Evolutionary conservation across 148 eudicot genomes (phyloP), one percentile per base, ranked within the genome.

Genomic region (Cornus controversa): DNA sequence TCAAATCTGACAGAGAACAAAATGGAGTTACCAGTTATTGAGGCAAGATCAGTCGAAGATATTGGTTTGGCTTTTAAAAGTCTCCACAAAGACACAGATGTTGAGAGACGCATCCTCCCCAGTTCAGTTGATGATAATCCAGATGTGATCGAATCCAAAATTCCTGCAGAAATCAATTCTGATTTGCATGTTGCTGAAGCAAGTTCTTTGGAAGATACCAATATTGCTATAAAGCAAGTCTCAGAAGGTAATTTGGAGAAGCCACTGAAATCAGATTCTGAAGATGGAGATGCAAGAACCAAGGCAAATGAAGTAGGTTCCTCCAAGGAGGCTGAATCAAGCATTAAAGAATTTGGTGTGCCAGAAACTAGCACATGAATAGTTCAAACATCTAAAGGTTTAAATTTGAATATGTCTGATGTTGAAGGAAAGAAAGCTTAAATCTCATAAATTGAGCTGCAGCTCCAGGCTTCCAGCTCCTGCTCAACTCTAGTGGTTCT

Each of bases 401-500:
- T 64, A 57, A 72, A 42, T 74, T 69, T 34, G 11, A 72, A 58
- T 23, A 28, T 26, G 16, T 34, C 80, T 60, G 37, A 69, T 66
- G 77, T 23, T 7, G 23, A 82, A 75, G 80, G 58, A 36, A 75
- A 82, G 69, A 77, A 70, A 57, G 54, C 70, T 13, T 40, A 69
- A 78, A 63, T 84, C 84, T 57, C 71, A 20, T 57, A 76, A 75
- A 71, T 79, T 72, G 0, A 58, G 45, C 10, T 78, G 75, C n/a
- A 50, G 57, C 65, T 84, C 87, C 26, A 77, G 83, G 76, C 45
- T 40, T 40, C 6, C 45, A 50, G 57, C 72, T 84, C 87, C 26
- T 72, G 83, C 45, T 84, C 87, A 9, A 80, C 62, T 85, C 86
- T 45, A 81, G 88, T 22, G 83, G 82, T 72, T 82, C 90, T 22